A percentile compares a stretch with the other conserved stretches of the same genome.
Evolutionary conservation across 2,329 filamentous ascomycete species (phyloP).

Genomic region (Exutisphaerella laricina): DNA sequence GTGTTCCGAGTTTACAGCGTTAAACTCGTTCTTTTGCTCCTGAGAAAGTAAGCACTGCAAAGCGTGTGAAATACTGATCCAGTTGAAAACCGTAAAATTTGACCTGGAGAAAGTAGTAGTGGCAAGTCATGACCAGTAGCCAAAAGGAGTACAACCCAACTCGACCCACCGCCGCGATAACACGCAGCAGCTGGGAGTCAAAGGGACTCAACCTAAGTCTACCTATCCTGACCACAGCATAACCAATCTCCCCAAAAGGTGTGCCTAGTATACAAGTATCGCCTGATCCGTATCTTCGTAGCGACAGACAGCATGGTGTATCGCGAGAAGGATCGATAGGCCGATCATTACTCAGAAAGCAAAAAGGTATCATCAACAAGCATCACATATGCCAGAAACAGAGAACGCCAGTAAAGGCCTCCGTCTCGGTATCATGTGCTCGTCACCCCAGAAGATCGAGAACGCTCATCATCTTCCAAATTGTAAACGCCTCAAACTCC

Average conservation of each 20-base stretch:
- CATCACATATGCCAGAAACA: not conserved
- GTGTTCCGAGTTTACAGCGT: too few relatives aligned
- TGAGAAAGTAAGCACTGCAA: too few relatives aligned
- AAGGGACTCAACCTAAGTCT: conserved; percentile 23
- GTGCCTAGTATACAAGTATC: conserved; percentile 5
- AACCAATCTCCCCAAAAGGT: not conserved
- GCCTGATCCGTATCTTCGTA: conserved; percentile 2
- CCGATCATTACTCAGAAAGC: conserved; percentile 1
- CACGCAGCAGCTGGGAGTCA: conserved; percentile 12
- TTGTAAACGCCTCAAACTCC: conserved; percentile 4
- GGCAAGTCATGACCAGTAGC: not conserved
- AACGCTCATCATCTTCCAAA: conserved; percentile 8
- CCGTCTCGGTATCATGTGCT: not conserved
- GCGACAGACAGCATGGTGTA: not conserved
- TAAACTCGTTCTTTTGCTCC: too few relatives aligned
- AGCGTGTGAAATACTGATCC: too few relatives aligned
- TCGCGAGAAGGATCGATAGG: not conserved
- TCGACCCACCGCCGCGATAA: conserved; percentile 7
- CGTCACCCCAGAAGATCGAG: not conserved
- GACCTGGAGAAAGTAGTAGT: not conserved
- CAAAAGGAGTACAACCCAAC: conserved; percentile 20
- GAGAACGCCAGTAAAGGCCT: conserved; percentile 7
- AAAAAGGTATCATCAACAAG: not conserved
- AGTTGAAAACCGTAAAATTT: too few relatives aligned
- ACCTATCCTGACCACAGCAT: conserved; percentile 7